A percentile compares a stretch with the other conserved stretches of the same genome.
phyloP scores from a whole-genome alignment of 208 protist species.

The Entamoeba histolytica region DNA sequence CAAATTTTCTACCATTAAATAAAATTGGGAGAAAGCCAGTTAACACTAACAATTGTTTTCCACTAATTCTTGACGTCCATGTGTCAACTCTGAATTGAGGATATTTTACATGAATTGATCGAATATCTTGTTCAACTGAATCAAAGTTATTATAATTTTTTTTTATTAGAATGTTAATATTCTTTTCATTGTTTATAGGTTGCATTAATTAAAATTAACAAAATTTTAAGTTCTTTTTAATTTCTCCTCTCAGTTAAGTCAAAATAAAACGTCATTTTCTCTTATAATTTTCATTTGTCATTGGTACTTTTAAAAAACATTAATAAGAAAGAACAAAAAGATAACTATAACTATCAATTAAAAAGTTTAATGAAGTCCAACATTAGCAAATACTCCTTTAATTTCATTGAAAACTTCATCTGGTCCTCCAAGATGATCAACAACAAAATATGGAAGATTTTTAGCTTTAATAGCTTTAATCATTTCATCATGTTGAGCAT shows the following conservation, averaged over 20 bases:
- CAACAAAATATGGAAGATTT: neutral
- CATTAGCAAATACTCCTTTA: neutral
- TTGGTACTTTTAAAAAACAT: neutral
- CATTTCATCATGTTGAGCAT: neutral
- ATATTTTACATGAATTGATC: neutral
- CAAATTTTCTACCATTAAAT: neutral
- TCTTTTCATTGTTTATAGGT: neutral
- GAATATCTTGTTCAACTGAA: neutral
- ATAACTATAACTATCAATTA: neutral
- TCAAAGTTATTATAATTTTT: neutral
- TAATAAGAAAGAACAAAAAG: neutral
- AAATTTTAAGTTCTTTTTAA: no score
- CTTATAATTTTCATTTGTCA: neutral
- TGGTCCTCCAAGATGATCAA: neutral
- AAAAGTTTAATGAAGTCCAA: neutral
- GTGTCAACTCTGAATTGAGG: neutral
- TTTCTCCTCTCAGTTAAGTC: no score
- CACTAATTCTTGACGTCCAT: neutral
- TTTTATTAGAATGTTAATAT: neutral
- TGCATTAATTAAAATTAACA: no score
- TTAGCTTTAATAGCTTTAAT: neutral
- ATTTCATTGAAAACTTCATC: neutral
- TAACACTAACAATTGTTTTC: neutral
- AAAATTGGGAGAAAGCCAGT: neutral
- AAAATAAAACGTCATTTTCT: no score